Evolutionary conservation across 2,329 filamentous ascomycete species (phyloP), one percentile per base, ranked within the genome.

Genomic region (Cadophora gregata): DNA sequence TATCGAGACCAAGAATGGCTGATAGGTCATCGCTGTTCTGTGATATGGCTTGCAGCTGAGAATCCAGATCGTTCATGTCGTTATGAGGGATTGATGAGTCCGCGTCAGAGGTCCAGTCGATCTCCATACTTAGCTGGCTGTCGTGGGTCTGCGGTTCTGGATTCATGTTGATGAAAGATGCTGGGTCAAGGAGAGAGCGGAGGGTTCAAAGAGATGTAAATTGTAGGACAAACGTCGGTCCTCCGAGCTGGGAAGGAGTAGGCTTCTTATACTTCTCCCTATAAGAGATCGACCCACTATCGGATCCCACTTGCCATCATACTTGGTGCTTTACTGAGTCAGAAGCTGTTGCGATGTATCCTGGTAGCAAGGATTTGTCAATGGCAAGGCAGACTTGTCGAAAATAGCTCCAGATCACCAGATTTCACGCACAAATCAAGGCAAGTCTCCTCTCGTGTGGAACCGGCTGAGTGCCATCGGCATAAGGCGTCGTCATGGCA

Each of bases 261-360:
- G 62, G 25, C 62, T 63, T 63, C 62, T 63, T 63, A 63, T 63
- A 63, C 51, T 58, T 48, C 38, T 63, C 62, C 42, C 6, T 27
- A 29, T 24, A 56, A 63, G 50, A 63, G 61, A 21, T 56, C 31
- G 29, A 48, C n/a, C 62, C 36, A 58, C 51, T 48, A 56, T 58
- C 51, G 25, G 38, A 56, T 63, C 62, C 48, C 51, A 58, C 51
- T 63, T 62, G 27, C 33, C 14, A 48, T 58, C 16, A 58, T 48
- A 19, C 27, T n/a, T 10, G 16, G 51, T 55, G 29, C 19, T 47
- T 58, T 56, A 47, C 62, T 36, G 38, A 58, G 62, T 29, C 36
- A 58, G 38, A 29, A 47, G 14, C 51, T 4, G 25, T 63, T 36
- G 19, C 48, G 51, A 63, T 58, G 36, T 25, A 63, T 48, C 38